Evolutionary conservation across 768 basidiomycete genomes (phyloP), one percentile per base, ranked within the genome.

Genomic region (Paxillus rubicundulus): DNA sequence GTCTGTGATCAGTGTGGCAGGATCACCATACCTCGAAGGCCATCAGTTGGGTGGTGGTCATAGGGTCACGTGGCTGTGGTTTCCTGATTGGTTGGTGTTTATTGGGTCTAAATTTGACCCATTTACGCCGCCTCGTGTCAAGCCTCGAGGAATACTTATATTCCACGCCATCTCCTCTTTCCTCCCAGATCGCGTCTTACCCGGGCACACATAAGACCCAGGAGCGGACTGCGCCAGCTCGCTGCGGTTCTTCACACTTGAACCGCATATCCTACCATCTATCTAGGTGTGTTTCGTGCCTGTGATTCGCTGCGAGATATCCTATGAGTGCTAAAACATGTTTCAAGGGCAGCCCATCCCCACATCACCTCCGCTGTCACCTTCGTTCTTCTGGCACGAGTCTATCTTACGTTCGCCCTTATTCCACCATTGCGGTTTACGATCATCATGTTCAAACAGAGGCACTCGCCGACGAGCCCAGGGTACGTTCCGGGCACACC

Each of bases 371-470:
- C 38, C 49, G 12, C 32, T 33, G 17, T 46, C 56, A 33, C 49
- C 21, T 56, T 59, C 50, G 44, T 59, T 65, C 53, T 46, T 30
- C 53, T 57, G 53, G 63, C 46, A 52, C 56, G 27, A 42, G 33
- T 53, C 58, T 55, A 38, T 53, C 44, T 59, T 53, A 44, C 17
- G 43, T 65, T 45, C 45, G 14, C 30, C 6, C 21, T 28, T 13
- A 44, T 44, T 27, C 5, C 28, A 8, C 24, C 5, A 24, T 16
- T 9, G 6, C 16, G 17, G 21, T 32, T 50, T 34, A 68, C 67
- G 64, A 69, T 49, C 58, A 28, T 62, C 64, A 67, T 67, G 67
- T 55, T 44, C 59, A 66, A 57, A 37, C 51, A 49, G 48, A 55
- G 48, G 7, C 57, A 50, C 28, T 47, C 58, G 5, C 52, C 62